Base-by-base conservation (phyloP, 495 filamentous ascomycete genomes). In the Lophiotrema nucula region DNA sequence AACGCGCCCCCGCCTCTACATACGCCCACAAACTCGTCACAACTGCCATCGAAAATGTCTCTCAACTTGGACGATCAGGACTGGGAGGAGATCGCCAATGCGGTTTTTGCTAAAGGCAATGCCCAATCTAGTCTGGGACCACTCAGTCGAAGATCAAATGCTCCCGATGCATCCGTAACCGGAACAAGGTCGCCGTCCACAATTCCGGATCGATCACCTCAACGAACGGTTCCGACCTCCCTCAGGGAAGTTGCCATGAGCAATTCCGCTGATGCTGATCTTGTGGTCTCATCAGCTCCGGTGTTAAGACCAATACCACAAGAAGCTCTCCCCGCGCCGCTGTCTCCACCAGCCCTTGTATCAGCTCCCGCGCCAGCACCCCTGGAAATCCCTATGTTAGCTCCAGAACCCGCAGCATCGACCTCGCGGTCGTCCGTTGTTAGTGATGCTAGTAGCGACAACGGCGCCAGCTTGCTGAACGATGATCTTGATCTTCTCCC, bases 161-260 rank as follows among this genome's bases (percentile, higher is more conserved):
- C 39, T 43, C 19, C 19, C 19, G 44, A 10, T 8, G 44, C 44
- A 5, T 21, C 50, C 23, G 24, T 23, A 18, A 6, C 48, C 15
- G 42, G 58, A 16, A 55, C 58, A 25, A 13, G 58, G 22, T 61
- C 58, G 1, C 58, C 58, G 10, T 61, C 58, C 0, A 61, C 50
- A 11, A 61, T 61, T 31, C 58, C 58, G 2, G 58, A 61, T 44
- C 58, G 45, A 6, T 22, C 44, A n/a, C 50, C 51, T 12, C 33
- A 6, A 13, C 49, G 18, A 2, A 49, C 39, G 21, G 33, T 31
- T 21, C 51, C 58, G 5, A 55, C 45, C 3, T 55, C 58, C 16
- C 41, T 61, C 4, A 16, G 51, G 12, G 43, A 24, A 0, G 28
- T 26, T 19, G 45, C 50, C 0, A 16, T 25, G 4, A 41, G 26